These are phyloP conservation scores for Diaporthe helianthi DNA, from an alignment of 2,329 filamentous ascomycete genomes.

Conservation along the genomic window DNA sequence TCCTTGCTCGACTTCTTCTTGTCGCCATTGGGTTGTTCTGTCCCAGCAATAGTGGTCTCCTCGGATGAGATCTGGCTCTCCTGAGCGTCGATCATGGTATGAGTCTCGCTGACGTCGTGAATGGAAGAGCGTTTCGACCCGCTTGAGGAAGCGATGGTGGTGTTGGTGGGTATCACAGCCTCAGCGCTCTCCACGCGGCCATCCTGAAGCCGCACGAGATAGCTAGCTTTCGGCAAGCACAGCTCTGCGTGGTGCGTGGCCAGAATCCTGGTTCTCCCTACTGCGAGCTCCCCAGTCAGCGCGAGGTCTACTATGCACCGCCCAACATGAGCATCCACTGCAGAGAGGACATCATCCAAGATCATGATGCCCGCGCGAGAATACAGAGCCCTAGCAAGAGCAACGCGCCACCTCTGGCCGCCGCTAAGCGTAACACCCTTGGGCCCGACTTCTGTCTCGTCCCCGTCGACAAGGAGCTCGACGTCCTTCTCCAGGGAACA, in stretches of 20 bases:
- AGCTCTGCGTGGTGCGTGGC: constrained; percentile 60
- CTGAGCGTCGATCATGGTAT: constrained; percentile 28
- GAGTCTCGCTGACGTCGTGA: constrained; percentile 33
- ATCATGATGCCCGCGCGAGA: constrained; percentile 52
- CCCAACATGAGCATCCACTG: constrained; percentile 53
- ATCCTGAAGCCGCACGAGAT: constrained; percentile 41
- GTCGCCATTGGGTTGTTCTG: constrained; percentile 27
- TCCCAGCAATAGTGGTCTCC: constrained; percentile 23
- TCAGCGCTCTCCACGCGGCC: constrained; percentile 40
- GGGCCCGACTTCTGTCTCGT: constrained; percentile 52
- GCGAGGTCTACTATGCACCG: constrained; percentile 59
- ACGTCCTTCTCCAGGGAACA: constrained; percentile 53
- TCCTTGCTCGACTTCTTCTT: constrained; percentile 35
- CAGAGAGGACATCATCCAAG: constrained; percentile 59
- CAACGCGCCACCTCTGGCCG: constrained; percentile 54
- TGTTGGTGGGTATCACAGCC: constrained; percentile 30
- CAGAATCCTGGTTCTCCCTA: constrained; percentile 66
- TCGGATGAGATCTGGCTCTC: constrained; percentile 32
- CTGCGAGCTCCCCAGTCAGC: constrained; percentile 57
- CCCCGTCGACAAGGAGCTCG: constrained; percentile 50
- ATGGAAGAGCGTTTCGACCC: constrained; percentile 29
- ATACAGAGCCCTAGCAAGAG: constrained; percentile 54
- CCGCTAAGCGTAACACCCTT: constrained; percentile 53
- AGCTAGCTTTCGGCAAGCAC: constrained; percentile 42
- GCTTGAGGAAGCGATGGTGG: constrained; percentile 9